These are phyloP conservation scores for Collybia nuda DNA, from an alignment of 768 basidiomycete genomes.

Conservation along the genomic window DNA sequence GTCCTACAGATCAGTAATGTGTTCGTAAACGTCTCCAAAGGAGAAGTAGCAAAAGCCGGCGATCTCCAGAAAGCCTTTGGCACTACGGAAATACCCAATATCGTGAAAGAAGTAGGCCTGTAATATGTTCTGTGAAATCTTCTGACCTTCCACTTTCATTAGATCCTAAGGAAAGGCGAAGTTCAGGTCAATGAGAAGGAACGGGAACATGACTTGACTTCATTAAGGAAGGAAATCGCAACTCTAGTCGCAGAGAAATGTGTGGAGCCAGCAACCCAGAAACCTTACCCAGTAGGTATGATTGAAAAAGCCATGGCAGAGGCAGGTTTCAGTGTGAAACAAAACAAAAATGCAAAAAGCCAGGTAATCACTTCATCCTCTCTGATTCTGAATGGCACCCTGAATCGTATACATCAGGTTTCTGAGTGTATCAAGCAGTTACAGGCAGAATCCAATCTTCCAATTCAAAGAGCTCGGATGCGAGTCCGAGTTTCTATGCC, in stretches of 20 bases:
- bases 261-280: constrained; percentile 87
- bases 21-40: constrained; percentile 95
- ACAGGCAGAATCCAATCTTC: constrained; percentile 80
- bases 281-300: constrained; percentile 91
- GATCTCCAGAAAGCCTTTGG: constrained; percentile 94
- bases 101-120: constrained; percentile 73
- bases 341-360: constrained; percentile 89
- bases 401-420: constrained; percentile 47
- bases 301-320: constrained; percentile 98
- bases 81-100: constrained; percentile 65
- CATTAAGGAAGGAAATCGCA: constrained; percentile 86
- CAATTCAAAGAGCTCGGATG: constrained; percentile 94
- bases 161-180: constrained; percentile 97
- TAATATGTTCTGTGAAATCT: not conserved
- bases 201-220: constrained; percentile 83
- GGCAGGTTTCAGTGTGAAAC: constrained; percentile 88
- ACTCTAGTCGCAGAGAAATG: constrained; percentile 94
- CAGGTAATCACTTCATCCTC: constrained; percentile 53
- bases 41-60: constrained; percentile 83
- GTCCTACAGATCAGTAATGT: constrained; percentile 96
- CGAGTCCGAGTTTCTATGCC: constrained; percentile 83
- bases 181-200: constrained; percentile 97
- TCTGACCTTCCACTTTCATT: not conserved
- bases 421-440: constrained; percentile 86
- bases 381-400: no score